phyloP scores from a whole-genome alignment of 129 eudicot species.

The Lactuca sativa region DNA sequence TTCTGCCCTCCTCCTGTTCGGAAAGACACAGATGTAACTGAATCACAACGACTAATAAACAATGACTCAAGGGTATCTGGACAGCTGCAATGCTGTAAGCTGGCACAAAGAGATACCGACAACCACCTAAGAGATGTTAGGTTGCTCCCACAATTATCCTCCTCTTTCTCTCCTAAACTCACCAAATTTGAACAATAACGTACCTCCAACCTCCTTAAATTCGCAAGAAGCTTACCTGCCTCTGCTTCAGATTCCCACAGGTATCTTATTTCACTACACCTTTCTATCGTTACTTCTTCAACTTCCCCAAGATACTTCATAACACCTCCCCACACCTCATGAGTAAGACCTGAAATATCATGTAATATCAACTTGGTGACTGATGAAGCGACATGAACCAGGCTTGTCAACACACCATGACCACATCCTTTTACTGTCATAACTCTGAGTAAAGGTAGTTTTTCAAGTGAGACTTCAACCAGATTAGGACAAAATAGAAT shows the following conservation, averaged over 20 bases:
- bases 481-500: not conserved
- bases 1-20: no score
- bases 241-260: conserved; percentile 11
- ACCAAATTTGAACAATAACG: not conserved
- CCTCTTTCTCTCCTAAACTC: conserved; percentile 22
- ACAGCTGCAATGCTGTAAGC: not conserved
- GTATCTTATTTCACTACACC: conserved; percentile 13
- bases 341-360: not conserved
- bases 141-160: conserved; percentile 3
- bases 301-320: conserved; percentile 2
- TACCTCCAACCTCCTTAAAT: conserved; percentile 8
- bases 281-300: not conserved
- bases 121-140: conserved; percentile 12
- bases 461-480: conserved; percentile 9
- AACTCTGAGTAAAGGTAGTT: conserved; percentile 4
- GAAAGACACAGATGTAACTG: no score
- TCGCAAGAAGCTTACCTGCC: conserved; percentile 13
- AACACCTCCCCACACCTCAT: conserved; percentile 18
- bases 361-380: not conserved
- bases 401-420: conserved; percentile 11
- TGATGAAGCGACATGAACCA: conserved; percentile 10
- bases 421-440: not conserved
- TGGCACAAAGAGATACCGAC: not conserved
- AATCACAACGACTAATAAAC: no score
- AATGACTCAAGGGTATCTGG: no score